Conservation (phyloP, 768 basidiomycete species). For the Inosperma sp. region DNA sequence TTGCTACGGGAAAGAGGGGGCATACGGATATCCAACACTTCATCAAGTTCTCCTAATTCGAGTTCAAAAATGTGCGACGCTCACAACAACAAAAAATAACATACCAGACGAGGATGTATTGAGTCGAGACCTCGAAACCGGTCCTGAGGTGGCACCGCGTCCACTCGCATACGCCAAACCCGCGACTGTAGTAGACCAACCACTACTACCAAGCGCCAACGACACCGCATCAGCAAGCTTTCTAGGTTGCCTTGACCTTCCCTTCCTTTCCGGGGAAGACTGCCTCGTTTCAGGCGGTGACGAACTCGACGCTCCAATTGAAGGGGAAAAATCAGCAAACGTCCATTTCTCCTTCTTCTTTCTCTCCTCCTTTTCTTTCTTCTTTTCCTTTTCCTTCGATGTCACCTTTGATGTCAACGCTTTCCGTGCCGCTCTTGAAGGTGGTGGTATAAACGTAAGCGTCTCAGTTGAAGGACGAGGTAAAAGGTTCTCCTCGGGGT, state of each 20-base stretch:
- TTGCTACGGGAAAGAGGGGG: too few species aligned
- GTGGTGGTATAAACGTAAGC: neutral
- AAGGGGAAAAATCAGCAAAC: constrained; percentile 12
- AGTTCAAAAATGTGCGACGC: too few species aligned
- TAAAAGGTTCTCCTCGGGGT: neutral
- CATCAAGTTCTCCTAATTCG: too few species aligned
- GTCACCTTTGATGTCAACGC: neutral
- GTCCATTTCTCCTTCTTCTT: constrained; percentile 15
- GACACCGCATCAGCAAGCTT: constrained; percentile 19
- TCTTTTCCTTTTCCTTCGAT: neutral
- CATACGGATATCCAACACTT: constrained; percentile 5
- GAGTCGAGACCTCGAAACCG: constrained; percentile 2
- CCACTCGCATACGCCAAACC: neutral
- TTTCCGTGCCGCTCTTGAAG: neutral
- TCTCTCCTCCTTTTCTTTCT: constrained; percentile 13
- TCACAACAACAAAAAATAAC: too few species aligned
- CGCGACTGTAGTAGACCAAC: constrained; percentile 10
- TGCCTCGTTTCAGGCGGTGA: constrained; percentile 18
- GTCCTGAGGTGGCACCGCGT: constrained; percentile 7
- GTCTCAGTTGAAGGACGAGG: neutral
- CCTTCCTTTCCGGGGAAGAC: constrained; percentile 23
- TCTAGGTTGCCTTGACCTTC: constrained; percentile 20
- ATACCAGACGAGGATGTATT: too few species aligned
- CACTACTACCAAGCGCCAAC: constrained; percentile 15
- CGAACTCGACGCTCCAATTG: constrained; percentile 8